phyloP scores from a whole-genome alignment of 495 filamentous ascomycete genomes.

The Neurospora sp. region DNA sequence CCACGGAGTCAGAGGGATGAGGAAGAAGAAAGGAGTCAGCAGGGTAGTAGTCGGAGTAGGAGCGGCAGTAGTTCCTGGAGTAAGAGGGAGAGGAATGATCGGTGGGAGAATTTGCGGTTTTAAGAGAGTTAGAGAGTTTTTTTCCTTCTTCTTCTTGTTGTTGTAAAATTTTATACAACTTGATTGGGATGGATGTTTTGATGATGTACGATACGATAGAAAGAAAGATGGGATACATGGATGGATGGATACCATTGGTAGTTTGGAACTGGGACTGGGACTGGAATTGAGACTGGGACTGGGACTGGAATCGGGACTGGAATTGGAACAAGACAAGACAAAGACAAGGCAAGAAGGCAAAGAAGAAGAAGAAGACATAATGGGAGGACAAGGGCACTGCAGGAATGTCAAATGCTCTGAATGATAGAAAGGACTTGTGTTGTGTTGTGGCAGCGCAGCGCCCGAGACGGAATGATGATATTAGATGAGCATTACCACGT shows the following conservation, averaged over 20 bases:
- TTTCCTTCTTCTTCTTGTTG: background rate
- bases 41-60: background rate
- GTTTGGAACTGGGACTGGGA: background rate
- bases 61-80: background rate
- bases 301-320: too few relatives aligned
- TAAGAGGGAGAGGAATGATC: background rate
- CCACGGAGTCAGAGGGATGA: background rate
- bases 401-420: conserved; percentile 1
- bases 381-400: background rate
- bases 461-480: background rate
- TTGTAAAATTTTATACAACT: background rate
- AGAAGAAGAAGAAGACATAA: background rate
- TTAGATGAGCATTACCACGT: background rate
- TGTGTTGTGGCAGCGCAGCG: background rate
- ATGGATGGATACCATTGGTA: background rate
- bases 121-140: background rate
- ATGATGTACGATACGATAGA: background rate
- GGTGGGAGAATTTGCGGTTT: background rate
- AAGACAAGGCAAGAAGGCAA: background rate
- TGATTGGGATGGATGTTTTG: background rate
- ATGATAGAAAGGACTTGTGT: background rate
- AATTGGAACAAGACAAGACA: background rate
- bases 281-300: background rate
- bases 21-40: background rate
- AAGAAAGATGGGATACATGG: background rate